Conservation (phyloP, 2,329 filamentous ascomycete genomes). For the Fusarium albosuccineum region DNA sequence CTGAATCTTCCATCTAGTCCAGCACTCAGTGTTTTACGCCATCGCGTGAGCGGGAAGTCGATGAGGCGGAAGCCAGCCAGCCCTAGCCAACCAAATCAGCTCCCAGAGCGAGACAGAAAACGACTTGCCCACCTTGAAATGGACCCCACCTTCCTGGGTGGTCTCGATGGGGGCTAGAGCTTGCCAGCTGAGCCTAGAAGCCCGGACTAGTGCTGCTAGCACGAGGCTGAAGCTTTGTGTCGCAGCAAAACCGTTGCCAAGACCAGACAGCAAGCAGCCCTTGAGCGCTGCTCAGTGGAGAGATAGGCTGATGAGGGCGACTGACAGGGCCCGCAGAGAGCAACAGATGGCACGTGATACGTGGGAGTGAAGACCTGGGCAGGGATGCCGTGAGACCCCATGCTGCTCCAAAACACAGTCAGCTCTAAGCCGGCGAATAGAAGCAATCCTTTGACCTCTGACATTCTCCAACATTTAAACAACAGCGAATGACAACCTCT, state of each 20-base stretch:
- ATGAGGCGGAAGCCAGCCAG: conserved; percentile 8
- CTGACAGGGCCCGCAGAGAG: conserved; percentile 20
- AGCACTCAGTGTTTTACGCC: no score
- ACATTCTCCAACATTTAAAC: conserved; percentile 26
- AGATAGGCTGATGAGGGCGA: conserved; percentile 11
- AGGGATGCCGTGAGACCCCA: background rate
- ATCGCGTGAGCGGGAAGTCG: background rate
- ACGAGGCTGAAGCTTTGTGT: conserved; percentile 34
- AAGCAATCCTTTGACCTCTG: conserved; percentile 23
- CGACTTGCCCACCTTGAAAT: background rate
- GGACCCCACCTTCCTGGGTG: conserved; percentile 27
- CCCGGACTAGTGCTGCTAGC: conserved; percentile 28
- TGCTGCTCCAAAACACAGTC: conserved; percentile 16
- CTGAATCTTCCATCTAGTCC: no score
- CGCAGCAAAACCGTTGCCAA: conserved; percentile 38
- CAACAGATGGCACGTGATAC: conserved; percentile 22
- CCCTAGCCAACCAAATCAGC: conserved; percentile 7
- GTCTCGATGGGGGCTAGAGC: conserved; percentile 33
- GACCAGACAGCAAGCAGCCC: conserved; percentile 1
- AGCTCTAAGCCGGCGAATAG: conserved; percentile 16
- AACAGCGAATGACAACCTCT: conserved; percentile 26
- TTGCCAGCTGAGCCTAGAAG: conserved; percentile 38
- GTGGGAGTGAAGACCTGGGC: background rate
- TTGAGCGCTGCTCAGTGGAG: background rate
- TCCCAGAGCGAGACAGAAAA: background rate